Evolutionary conservation across 345 rosid genomes (phyloP).

Genomic region (Euphorbia tirucalli): DNA sequence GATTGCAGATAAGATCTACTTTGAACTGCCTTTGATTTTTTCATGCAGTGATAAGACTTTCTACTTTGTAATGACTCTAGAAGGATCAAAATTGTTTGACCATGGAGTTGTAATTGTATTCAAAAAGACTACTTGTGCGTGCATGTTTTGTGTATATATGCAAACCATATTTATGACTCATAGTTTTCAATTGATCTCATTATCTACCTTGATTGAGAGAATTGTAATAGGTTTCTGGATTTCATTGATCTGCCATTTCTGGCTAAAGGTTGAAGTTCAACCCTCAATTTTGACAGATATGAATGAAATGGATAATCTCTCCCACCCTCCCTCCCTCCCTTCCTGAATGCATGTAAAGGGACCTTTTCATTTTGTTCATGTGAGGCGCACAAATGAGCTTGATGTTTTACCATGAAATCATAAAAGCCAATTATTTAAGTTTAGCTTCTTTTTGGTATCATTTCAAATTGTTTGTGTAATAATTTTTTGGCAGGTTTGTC

Average conservation of each 20-base stretch:
- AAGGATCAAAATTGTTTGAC: neutral
- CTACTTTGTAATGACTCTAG: neutral
- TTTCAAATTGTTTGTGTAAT: neutral
- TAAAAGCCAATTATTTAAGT: too few relatives aligned
- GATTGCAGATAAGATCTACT: neutral
- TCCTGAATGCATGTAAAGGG: neutral
- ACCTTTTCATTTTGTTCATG: neutral
- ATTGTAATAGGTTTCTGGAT: neutral
- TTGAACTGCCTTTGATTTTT: neutral
- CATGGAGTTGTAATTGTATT: neutral
- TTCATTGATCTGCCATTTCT: neutral
- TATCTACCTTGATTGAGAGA: neutral
- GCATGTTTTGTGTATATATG: neutral
- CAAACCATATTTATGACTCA: neutral
- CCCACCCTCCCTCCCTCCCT: neutral
- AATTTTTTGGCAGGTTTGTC: conserved; percentile 65
- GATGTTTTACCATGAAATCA: too few relatives aligned
- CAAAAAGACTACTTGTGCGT: neutral
- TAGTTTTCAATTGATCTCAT: neutral
- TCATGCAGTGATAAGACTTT: neutral
- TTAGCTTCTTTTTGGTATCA: too few relatives aligned
- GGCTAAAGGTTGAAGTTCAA: neutral
- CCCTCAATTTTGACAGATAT: neutral
- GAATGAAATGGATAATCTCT: neutral
- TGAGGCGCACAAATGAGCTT: neutral